phyloP scores from a whole-genome alignment of 2,329 filamentous ascomycete genomes.

The Venturia aucupariae region DNA sequence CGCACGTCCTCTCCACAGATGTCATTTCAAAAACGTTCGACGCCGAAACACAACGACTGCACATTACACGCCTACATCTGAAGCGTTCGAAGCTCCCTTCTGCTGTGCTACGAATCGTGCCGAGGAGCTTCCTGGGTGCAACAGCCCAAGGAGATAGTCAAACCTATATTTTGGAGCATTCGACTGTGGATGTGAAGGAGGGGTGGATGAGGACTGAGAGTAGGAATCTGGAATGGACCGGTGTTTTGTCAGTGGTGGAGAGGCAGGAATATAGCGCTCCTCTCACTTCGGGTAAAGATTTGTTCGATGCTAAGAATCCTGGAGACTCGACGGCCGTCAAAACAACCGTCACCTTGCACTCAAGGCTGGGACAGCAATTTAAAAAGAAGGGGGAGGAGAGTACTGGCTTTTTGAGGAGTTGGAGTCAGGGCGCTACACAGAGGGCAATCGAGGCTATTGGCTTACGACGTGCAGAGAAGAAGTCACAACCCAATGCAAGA shows the following conservation, averaged over 20 bases:
- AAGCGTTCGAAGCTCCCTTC: slow-evolving; percentile 72
- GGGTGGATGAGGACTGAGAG: slow-evolving; percentile 79
- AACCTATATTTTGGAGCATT: slow-evolving; percentile 72
- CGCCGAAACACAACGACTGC: slow-evolving; percentile 60
- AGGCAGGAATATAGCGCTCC: slow-evolving; percentile 51
- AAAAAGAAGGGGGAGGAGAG: slow-evolving; percentile 39
- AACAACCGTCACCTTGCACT: slow-evolving; percentile 66
- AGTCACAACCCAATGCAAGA: slow-evolving; percentile 69
- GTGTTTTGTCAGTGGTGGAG: slow-evolving; percentile 70
- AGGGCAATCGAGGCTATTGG: slow-evolving; percentile 72
- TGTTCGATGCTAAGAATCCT: not conserved
- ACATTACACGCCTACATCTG: slow-evolving; percentile 70
- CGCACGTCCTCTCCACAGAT: slow-evolving; percentile 74
- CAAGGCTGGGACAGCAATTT: slow-evolving; percentile 60
- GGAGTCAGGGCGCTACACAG: slow-evolving; percentile 64
- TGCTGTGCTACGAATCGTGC: slow-evolving; percentile 66
- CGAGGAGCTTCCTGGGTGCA: slow-evolving; percentile 56
- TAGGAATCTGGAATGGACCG: slow-evolving; percentile 72
- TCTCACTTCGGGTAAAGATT: slow-evolving; percentile 10
- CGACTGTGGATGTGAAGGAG: slow-evolving; percentile 66
- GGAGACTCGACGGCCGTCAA: slow-evolving; percentile 50
- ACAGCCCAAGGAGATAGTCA: slow-evolving; percentile 54
- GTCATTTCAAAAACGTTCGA: slow-evolving; percentile 69
- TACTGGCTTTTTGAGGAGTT: slow-evolving; percentile 49
- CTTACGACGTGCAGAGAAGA: slow-evolving; percentile 60